Conservation (phyloP, 306 rosid species). For the Medicago lupulina region DNA sequence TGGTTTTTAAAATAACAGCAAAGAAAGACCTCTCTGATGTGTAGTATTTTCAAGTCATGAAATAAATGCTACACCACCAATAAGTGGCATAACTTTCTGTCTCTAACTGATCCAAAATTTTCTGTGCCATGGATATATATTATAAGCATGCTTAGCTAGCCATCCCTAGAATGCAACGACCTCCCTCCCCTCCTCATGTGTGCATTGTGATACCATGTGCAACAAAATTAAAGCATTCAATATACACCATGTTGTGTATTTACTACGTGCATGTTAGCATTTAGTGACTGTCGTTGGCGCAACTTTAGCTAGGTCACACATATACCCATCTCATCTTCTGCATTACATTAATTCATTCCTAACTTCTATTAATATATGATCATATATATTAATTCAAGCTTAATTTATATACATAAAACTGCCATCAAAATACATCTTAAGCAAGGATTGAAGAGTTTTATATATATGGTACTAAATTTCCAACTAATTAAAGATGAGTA, state of each 20-base stretch:
- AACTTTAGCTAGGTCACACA: not conserved
- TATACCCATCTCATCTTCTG: not conserved
- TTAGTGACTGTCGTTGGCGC: constrained; percentile 11
- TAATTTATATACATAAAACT: too few relatives aligned
- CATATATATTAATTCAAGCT: too few relatives aligned
- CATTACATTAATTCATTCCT: not conserved
- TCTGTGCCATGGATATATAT: not conserved
- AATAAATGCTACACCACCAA: constrained; percentile 6
- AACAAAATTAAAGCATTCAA: constrained; percentile 4
- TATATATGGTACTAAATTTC: too few relatives aligned
- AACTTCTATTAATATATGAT: not conserved
- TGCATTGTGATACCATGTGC: not conserved
- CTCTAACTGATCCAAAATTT: constrained; percentile 17
- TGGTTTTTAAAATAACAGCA: not conserved
- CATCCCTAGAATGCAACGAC: not conserved
- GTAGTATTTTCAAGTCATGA: not conserved
- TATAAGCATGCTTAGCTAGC: constrained; percentile 4
- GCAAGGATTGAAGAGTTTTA: too few relatives aligned
- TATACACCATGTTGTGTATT: constrained; percentile 11
- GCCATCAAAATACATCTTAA: not conserved
- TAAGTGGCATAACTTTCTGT: not conserved
- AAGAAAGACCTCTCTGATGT: not conserved
- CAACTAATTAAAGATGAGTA: too few relatives aligned
- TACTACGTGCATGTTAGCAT: constrained; percentile 14
- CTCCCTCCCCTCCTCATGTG: not conserved